Conservation (phyloP, 192 early-diverging fungal species). For the Chytriomyces sp. region DNA sequence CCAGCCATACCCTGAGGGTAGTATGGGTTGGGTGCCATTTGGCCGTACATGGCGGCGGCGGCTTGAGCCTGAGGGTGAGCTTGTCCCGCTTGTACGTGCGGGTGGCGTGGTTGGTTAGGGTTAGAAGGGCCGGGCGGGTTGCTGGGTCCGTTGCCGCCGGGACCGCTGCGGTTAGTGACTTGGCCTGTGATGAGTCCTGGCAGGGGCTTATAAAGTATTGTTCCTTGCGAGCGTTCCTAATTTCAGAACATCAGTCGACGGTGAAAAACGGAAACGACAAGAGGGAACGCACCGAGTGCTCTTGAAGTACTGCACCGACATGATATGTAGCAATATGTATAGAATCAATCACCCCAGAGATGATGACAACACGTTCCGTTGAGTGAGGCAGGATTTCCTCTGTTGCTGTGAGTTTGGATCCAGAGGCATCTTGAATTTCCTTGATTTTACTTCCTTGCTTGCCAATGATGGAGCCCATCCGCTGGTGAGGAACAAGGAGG, state of each 20-base stretch:
- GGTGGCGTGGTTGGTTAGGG: not conserved
- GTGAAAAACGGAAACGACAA: not conserved
- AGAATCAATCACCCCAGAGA: slow-evolving; percentile 81
- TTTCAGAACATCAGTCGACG: not conserved
- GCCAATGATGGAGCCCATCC: slow-evolving; percentile 88
- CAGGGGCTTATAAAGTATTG: slow-evolving; percentile 40
- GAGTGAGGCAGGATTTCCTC: slow-evolving; percentile 92
- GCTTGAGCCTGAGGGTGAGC: not conserved
- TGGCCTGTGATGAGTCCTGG: slow-evolving; percentile 31
- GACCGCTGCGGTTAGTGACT: not conserved
- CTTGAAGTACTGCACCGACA: slow-evolving; percentile 38
- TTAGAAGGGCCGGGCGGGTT: too few relatives aligned
- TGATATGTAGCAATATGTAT: slow-evolving; percentile 77
- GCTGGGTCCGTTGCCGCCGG: not conserved
- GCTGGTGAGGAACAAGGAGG: slow-evolving; percentile 85
- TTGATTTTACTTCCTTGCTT: slow-evolving; percentile 92
- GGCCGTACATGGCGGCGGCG: slow-evolving; percentile 4
- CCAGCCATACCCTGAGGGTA: not conserved
- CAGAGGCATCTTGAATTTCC: slow-evolving; percentile 91
- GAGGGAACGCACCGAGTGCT: slow-evolving; percentile 27
- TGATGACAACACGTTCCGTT: slow-evolving; percentile 89
- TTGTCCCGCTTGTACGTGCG: not conserved
- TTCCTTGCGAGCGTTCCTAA: slow-evolving; percentile 21
- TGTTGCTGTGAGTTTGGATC: slow-evolving; percentile 80
- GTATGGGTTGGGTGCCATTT: slow-evolving; percentile 21